These are phyloP conservation scores for Macrolepiota fuliginosa DNA, from an alignment of 768 basidiomycete species.

Conservation along the genomic window DNA sequence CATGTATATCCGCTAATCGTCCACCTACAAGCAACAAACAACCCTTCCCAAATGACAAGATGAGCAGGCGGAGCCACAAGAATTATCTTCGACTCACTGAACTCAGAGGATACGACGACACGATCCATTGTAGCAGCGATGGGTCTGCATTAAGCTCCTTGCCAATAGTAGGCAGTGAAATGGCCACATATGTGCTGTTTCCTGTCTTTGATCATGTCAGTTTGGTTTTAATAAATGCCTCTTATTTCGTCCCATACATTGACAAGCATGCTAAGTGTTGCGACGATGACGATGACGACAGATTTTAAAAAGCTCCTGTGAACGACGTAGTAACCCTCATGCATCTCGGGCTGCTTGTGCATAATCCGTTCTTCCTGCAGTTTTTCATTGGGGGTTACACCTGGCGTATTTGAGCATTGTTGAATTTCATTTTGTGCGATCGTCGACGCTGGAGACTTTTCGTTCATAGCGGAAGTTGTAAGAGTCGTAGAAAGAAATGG, in stretches of 20 bases:
- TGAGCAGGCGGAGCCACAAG: background rate
- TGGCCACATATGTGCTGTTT: constrained; percentile 45
- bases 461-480: background rate
- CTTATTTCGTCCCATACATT: constrained; percentile 22
- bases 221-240: background rate
- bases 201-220: constrained; percentile 25
- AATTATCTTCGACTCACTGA: constrained; percentile 37
- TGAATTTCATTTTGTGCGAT: background rate
- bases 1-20: constrained; percentile 77
- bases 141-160: constrained; percentile 46
- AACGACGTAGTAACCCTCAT: background rate
- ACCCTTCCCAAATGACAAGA: constrained; percentile 41
- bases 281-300: background rate
- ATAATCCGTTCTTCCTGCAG: background rate
- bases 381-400: background rate
- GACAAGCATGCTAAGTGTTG: constrained; percentile 24
- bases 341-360: background rate
- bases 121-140: constrained; percentile 61
- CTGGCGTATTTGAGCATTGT: background rate
- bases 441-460: background rate
- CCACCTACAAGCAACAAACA: constrained; percentile 78
- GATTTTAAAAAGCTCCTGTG: background rate
- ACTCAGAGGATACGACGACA: constrained; percentile 66
- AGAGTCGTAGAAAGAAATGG: background rate
- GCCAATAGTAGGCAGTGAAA: constrained; percentile 51